Evolutionary conservation across 2,329 filamentous ascomycete species (phyloP), one percentile per base, ranked within the genome.

Genomic region (Sarocladium kiliense): DNA sequence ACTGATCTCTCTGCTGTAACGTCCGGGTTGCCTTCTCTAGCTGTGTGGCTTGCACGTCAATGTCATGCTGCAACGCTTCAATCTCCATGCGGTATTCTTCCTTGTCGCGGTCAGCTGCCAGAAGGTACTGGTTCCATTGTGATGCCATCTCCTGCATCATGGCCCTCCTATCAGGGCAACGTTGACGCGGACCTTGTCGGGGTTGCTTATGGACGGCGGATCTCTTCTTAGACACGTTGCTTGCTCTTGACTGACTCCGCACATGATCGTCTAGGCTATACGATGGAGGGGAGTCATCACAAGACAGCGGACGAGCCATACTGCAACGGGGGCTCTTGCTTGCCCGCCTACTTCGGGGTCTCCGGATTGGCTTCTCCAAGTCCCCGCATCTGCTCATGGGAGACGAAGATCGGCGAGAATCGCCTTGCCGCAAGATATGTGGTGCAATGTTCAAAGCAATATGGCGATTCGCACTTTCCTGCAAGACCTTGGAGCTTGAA

Each of bases 81-180:
- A 69, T 65, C 27, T 69, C 63, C n/a, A 23, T 41, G 10, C 56
- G 56, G 14, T 63, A 64, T 41, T 65, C 60, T 6, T 57, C 39
- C 12, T 58, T 63, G 47, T 71, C 68, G 23, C 66, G 60, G 30
- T 69, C 64, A 11, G 61, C 58, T 18, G 70, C 62, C 19, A 59
- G 58, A 11, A 72, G 60, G 41, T 65, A 70, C 41, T 71, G 62
- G 32, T 72, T 72, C 68, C 68, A 70, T 25, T 63, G 59, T 3
- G 64, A 55, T 27, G 66, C 66, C 23, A 71, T 61, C 12, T 68
- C 61, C 11, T 65, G 58, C 68, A 72, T 70, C 16, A 64, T 63
- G 6, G 59, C 47, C 39, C 23, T 53, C 26, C 32, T 25, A 21
- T 39, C 50, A 18, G 21, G 32, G 36, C 16, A 18, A 4, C 60